These are phyloP conservation scores for Xerocomellus amylosporus DNA, from an alignment of 768 basidiomycete genomes.

Conservation along the genomic window DNA sequence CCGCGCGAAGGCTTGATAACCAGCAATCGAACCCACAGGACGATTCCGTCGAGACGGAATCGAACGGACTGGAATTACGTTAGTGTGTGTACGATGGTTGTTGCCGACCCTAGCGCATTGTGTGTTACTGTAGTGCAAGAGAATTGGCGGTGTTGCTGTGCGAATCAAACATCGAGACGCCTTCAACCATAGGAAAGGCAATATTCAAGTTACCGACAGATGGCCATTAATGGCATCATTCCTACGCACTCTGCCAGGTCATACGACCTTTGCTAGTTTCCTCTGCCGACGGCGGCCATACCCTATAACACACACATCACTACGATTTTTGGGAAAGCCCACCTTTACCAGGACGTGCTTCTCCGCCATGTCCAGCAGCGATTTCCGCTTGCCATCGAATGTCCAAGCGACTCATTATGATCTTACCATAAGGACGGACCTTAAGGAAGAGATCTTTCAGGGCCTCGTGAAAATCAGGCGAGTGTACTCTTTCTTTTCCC, in stretches of 20 bases:
- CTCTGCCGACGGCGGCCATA: not conserved
- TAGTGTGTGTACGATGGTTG: not conserved
- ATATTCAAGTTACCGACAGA: not conserved
- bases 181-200: not conserved
- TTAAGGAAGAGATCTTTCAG: conserved; percentile 69
- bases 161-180: not conserved
- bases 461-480: conserved; percentile 75
- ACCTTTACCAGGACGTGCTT: conserved; percentile 5
- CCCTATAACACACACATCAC: not conserved
- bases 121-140: not conserved
- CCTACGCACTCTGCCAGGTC: not conserved
- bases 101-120: not conserved
- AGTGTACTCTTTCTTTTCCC: conserved; percentile 19
- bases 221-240: conserved; percentile 13
- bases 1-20: conserved; percentile 4
- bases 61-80: not conserved
- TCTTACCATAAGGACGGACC: conserved; percentile 75
- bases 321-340: not conserved
- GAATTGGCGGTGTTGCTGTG: not conserved
- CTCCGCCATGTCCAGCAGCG: conserved; percentile 12
- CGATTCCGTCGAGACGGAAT: not conserved
- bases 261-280: not conserved
- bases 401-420: conserved; percentile 77
- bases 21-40: not conserved
- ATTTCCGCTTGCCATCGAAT: conserved; percentile 58